Evolutionary conservation across 257 asterid species (phyloP), one percentile per base, ranked within the genome.

Genomic region (Anisodus tanguticus): DNA sequence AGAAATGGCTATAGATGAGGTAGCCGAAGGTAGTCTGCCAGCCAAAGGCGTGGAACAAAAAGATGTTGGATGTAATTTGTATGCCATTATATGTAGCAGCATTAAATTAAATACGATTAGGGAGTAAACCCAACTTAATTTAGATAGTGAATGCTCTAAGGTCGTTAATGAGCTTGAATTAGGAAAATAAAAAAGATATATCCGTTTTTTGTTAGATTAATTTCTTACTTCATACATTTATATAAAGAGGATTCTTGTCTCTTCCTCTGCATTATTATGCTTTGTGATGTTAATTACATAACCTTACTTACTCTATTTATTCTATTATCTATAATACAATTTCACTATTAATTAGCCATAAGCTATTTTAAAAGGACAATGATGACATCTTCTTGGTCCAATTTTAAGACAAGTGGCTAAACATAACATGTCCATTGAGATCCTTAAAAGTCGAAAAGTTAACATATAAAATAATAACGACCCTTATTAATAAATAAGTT

Each of bases 401-500:
- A 12, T 51, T 71, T 22, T 12, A 51, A 49, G 81, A 76, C 62
- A 76, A 76, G 81, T 76, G 26, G 81, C 81, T 12, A 76, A 49
- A 76, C 62, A 45, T 71, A 43, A 71, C 17, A 49, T 51, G 81
- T 51, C 81, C 81, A 51, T 76, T 76, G 81, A 76, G 81, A 76
- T 76, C 41, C 81, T 51, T 76, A 76, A 76, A 76, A 76, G 81
- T 76, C 81, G 63, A 26, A 51, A 51, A 31, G 26, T 15, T 51
- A 72, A 72, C 37, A 53, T 72, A 81, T 63, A 81, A 84, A 37
- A 68, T 47, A 81, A 87, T 85, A 83, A 82, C 84, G 79, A 19
- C 86, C 89, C 80, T 74, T 19, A 0, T 22, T 49, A 2, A 74
- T 31, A 11, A 5, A 74, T 11, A 19, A 19, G 2, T 49, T 19